Evolutionary conservation across 2,329 filamentous ascomycete genomes (phyloP), one percentile per base, ranked within the genome.

Genomic region (Claviceps quebecensis): DNA sequence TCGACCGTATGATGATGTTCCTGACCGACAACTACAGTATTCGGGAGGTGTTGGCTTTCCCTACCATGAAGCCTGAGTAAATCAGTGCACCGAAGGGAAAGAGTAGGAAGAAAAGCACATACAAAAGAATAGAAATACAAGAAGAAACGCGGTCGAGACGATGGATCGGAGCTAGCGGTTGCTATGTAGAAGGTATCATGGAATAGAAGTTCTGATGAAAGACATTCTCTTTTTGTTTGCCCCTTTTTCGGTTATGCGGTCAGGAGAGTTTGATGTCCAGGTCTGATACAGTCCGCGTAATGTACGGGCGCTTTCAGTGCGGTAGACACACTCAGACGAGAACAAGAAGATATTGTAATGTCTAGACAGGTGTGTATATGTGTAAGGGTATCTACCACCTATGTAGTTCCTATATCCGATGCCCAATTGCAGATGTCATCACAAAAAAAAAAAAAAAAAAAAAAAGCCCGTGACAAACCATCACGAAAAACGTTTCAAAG

Each of bases 11-110:
- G 68, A 86, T 89, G 67, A 95, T 95, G 89, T 95, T 95, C 78
- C 72, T 97, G 68, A 95, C 91, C 47, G 82, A 97, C 70, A 87
- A 95, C 72, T 69, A 95, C 73, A 87, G 81, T 60, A 98, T 98
- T 68, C 90, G 93, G 71, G 93, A 98, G 71, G 91, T 97, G 3
- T 72, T 97, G 56, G 83, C 91, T 8, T 98, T 98, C 81, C 93
- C 93, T 11, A 91, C 96, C 72, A 95, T 98, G 87, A 95, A 95
- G 80, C 86, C 47, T 7, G 47, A 49, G 26, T 43, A 48, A 13
- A 17, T n/a, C 16, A 1, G 2, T 16, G 14, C 8, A 14, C 11
- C 22, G 19, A 29, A 6, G 14, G 14, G 7, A 37, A 23, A 75
- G 54, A 68, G n/a, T 16, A 26, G 22, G 17, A 16, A 14, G 17